Base-by-base conservation (phyloP, 495 filamentous ascomycete genomes). In the Podospora pseudopauciseta region DNA sequence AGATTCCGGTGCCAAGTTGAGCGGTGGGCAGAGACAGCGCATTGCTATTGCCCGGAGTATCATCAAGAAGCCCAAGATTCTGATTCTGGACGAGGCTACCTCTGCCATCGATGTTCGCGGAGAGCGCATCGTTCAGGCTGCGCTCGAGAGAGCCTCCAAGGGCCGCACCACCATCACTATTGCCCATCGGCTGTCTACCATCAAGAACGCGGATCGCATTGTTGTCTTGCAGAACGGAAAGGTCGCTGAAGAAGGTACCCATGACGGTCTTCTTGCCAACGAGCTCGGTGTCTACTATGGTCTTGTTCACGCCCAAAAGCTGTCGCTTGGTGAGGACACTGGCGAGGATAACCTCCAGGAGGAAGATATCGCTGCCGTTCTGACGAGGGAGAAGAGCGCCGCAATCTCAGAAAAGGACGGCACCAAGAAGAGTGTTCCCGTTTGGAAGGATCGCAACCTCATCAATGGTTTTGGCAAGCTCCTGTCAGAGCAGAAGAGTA, bases 1-100 rank as follows among this genome's bases (percentile, higher is more conserved):
- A 32, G 83, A 85, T 63, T 75, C 77, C 2, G 85, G 85, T 9
- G 75, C 77, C 71, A 85, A 80, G 69, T 68, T 87, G 23, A 82
- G 78, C 19, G 84, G 82, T 18, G 85, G 85, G 2, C 84, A 87
- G 74, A 86, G 85, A 65, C 90, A 93, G 71, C 80, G 90, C n/a
- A 83, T 92, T 23, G 89, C 89, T 30, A 89, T 93, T 70, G 90
- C 90, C 18, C 79, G 90, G 60, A 88, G 88, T 34, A 87, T 88
- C 67, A 77, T 97, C 28, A 86, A 88, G 61, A 86, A 96, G 71
- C 89, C 92, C 2, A 88, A 88, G 60, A 89, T 97, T 55, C 78
- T 96, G 23, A 88, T 96, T 32, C 80, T 96, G 55, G 92, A 96
- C 73, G 92, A 96, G 71, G 90, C 90, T 0, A 96, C 92, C 0